These are phyloP conservation scores for Stachybotrys elegans DNA, from an alignment of 2,329 filamentous ascomycete species.

Conservation along the genomic window DNA sequence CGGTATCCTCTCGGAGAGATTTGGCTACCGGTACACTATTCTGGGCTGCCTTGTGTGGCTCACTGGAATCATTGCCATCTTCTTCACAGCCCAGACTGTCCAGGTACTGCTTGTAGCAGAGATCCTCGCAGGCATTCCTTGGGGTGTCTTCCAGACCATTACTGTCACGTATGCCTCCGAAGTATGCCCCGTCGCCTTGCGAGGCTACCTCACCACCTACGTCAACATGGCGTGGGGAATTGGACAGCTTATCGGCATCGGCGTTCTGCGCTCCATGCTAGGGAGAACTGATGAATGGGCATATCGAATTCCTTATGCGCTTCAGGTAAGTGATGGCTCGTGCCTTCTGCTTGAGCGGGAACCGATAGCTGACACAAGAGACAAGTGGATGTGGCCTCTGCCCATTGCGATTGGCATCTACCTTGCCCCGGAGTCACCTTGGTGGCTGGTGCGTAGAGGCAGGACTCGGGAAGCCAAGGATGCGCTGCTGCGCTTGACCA, in stretches of 20 bases:
- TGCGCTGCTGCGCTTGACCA: slow-evolving; percentile 61
- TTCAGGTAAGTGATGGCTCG: too few relatives aligned
- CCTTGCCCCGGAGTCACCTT: slow-evolving; percentile 66
- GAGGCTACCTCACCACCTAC: slow-evolving; percentile 68
- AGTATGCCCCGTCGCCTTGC: slow-evolving; percentile 66
- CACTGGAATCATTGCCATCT: slow-evolving; percentile 55
- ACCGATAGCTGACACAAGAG: too few relatives aligned
- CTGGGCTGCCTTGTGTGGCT: slow-evolving; percentile 50
- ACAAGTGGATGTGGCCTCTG: slow-evolving; percentile 74
- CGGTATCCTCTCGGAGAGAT: slow-evolving; percentile 60
- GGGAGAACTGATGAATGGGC: slow-evolving; percentile 62
- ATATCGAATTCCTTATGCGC: slow-evolving; percentile 64
- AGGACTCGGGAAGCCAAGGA: slow-evolving; percentile 61
- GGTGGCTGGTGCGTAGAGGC: slow-evolving; percentile 70
- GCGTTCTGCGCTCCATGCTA: slow-evolving; percentile 66
- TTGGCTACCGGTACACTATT: slow-evolving; percentile 62
- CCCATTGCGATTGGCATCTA: slow-evolving; percentile 61
- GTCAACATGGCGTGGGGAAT: slow-evolving; percentile 75
- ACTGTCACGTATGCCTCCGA: slow-evolving; percentile 65
- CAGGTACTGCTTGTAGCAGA: slow-evolving; percentile 55
- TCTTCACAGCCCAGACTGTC: slow-evolving; percentile 60
- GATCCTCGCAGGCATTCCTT: slow-evolving; percentile 58
- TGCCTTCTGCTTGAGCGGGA: too few relatives aligned
- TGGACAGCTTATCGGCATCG: slow-evolving; percentile 69
- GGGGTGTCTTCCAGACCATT: slow-evolving; percentile 55